Evolutionary conservation across 164 flowering plant species (phyloP).

Genomic region (Protea cynaroides): DNA sequence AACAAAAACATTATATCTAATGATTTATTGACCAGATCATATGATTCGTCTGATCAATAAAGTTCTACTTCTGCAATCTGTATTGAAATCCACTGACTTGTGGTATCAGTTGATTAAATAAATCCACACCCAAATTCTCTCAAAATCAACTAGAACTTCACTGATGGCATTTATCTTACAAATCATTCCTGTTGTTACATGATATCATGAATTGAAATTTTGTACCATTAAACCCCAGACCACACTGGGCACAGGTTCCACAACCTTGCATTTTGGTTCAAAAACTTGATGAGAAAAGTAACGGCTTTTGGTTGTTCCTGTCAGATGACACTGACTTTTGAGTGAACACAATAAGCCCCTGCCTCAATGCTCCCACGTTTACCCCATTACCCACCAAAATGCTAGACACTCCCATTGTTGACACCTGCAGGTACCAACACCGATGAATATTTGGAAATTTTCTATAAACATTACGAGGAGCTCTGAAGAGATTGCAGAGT

Average conservation of each 20-base stretch:
- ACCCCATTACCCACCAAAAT: conserved; percentile 73
- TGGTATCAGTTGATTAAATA: background rate
- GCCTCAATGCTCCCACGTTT: conserved; percentile 60
- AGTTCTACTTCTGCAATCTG: background rate
- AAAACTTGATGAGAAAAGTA: background rate
- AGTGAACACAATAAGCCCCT: conserved; percentile 55
- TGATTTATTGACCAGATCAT: background rate
- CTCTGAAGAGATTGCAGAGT: background rate
- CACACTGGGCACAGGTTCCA: background rate
- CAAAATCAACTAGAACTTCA: no score
- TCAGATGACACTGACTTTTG: conserved; percentile 29
- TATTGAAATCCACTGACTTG: background rate
- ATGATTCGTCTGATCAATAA: background rate
- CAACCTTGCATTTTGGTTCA: background rate
- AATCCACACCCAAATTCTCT: no score
- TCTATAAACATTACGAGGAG: no score
- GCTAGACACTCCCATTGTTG: conserved; percentile 86
- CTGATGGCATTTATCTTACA: no score
- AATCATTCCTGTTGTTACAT: no score
- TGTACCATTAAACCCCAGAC: no score
- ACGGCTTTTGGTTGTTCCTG: conserved; percentile 16
- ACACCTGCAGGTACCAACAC: conserved; percentile 42
- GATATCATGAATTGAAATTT: no score
- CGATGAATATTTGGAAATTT: background rate
- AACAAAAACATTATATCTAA: no score